Conservation (phyloP, 2,329 filamentous ascomycete species). For the Tolypocladium guangdongense region DNA sequence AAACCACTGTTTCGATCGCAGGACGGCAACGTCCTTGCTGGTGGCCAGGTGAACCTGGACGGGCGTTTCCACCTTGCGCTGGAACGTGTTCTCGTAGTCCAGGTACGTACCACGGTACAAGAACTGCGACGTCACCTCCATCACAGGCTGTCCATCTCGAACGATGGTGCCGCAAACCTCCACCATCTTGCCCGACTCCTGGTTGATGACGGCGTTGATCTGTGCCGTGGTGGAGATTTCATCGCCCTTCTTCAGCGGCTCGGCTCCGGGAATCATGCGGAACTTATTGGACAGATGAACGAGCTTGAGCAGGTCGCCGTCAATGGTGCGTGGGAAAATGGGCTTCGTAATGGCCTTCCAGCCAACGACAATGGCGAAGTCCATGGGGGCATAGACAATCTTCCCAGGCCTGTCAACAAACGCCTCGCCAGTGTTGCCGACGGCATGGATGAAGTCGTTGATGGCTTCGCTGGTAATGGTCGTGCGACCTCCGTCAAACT, state of each 20-base stretch:
- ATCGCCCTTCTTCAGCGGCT: conserved; percentile 92
- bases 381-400: conserved; percentile 92
- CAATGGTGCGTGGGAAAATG: conserved; percentile 93
- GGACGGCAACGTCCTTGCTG: conserved; percentile 82
- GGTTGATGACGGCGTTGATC: conserved; percentile 96
- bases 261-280: conserved; percentile 93
- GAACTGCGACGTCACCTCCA: conserved; percentile 99
- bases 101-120: conserved; percentile 86
- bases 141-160: conserved; percentile 72
- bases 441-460: conserved; percentile 97
- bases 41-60: conserved; percentile 86
- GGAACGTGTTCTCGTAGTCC: conserved; percentile 97
- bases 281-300: conserved; percentile 96
- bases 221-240: conserved; percentile 85
- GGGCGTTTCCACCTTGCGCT: conserved; percentile 89
- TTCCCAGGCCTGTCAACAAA: conserved; percentile 95
- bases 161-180: conserved; percentile 97
- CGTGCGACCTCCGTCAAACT: conserved; percentile 80
- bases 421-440: conserved; percentile 93
- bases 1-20: conserved; percentile 98
- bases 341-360: conserved; percentile 99
- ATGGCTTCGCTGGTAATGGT: conserved; percentile 87
- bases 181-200: conserved; percentile 98
- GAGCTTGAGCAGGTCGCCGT: conserved; percentile 89
- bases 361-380: conserved; percentile 94